Evolutionary conservation across 2,329 filamentous ascomycete species (phyloP).

Genomic region (Talaromyces sp.): DNA sequence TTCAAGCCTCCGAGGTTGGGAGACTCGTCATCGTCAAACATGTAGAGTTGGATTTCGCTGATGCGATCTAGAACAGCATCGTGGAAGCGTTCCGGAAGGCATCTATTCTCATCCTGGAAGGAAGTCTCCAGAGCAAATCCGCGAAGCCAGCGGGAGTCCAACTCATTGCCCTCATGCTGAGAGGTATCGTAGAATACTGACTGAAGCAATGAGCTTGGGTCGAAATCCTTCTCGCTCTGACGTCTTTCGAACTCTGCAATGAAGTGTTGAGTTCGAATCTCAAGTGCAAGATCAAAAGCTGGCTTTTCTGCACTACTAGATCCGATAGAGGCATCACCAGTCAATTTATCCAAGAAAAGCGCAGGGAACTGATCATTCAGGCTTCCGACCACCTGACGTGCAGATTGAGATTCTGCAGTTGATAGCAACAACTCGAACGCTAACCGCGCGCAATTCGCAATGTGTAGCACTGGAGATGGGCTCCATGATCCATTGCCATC

Average conservation of each 20-base stretch:
- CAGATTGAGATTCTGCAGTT: constrained; percentile 21
- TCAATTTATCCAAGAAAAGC: constrained; percentile 39
- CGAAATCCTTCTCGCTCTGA: constrained; percentile 34
- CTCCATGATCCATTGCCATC: constrained; percentile 30
- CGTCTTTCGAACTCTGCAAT: constrained; percentile 47
- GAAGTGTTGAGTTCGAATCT: constrained; percentile 59
- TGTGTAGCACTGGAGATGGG: constrained; percentile 43
- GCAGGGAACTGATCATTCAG: constrained; percentile 39
- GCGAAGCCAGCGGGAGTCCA: constrained; percentile 23
- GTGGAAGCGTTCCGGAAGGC: constrained; percentile 40
- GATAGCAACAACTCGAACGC: constrained; percentile 44
- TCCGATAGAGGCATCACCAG: constrained; percentile 27
- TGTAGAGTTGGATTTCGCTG: constrained; percentile 41
- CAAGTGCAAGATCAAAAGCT: constrained; percentile 55
- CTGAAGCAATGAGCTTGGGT: constrained; percentile 44
- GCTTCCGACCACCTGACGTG: constrained; percentile 26
- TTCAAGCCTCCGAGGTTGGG: constrained; percentile 51
- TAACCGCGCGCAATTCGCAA: constrained; percentile 48
- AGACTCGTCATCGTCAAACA: constrained; percentile 40
- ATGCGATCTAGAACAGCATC: constrained; percentile 42
- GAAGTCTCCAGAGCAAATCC: constrained; percentile 30
- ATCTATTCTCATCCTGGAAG: constrained; percentile 42
- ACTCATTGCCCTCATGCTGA: background rate
- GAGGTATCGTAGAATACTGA: constrained; percentile 43
- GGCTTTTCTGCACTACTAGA: constrained; percentile 43